Evolutionary conservation across 228 moss, liverwort and hornwort genomes (phyloP), one percentile per base, ranked within the genome.

Genomic region (Sphagnum magellanicum): DNA sequence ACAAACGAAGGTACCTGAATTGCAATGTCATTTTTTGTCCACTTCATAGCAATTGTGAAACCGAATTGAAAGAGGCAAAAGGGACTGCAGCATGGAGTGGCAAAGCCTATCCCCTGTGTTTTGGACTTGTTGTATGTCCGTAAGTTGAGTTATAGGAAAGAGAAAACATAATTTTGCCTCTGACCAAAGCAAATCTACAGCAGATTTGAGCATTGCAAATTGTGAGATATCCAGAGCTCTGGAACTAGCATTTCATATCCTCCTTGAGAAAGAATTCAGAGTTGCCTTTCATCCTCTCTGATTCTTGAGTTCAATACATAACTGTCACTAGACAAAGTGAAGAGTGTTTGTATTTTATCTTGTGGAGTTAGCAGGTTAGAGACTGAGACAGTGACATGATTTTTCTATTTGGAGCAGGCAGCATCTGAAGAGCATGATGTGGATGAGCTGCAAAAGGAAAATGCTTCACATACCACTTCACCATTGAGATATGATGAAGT

Each of bases 1-100:
- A 49, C 74, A 66, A 11, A 59, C n/a, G 64, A 8, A 73, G 0
- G 50, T 63, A 49, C 4, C 53, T 48, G 72, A 86, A 73, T 81
- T 79, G 73, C 5, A 16, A 14, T 6, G 49, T 14, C 14, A 14
- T 4, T 62, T 16, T 17, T 16, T 47, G 9, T 62, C 0, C 4
- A 4, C 4, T 4, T 16, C 61, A 62, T 5, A 14, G 61, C 61
- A 62, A 10, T 16, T 32, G 32, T 32, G 32, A 32, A 32, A 32
- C 32, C 3, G 3, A 32, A 32, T 32, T 32, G 32, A 32, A 32
- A 32, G 32, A 32, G 32, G 32, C 32, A 32, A 32, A 32, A 32
- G 32, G 32, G 32, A 32, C 32, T 32, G 32, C 32, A 32, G 32
- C 32, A 32, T 32, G 32, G 61, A 14, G 47, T 46, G 15, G 9